phyloP scores from a whole-genome alignment of 2,329 filamentous ascomycete genomes.

The Colletotrichum abscissum region DNA sequence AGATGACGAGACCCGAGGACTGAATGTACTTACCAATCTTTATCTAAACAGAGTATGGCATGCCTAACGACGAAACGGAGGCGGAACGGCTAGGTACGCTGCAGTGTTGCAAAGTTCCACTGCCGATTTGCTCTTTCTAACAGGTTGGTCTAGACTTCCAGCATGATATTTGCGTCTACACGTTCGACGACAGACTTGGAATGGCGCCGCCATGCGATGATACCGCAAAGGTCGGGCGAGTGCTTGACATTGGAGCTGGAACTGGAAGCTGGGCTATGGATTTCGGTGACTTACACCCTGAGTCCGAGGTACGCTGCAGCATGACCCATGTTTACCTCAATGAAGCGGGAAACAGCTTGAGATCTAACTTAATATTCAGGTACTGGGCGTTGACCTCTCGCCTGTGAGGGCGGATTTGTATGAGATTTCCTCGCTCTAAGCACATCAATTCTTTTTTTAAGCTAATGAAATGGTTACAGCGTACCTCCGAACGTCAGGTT shows the following conservation, averaged over 20 bases:
- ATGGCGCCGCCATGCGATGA: conserved; percentile 20
- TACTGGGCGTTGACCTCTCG: conserved; percentile 51
- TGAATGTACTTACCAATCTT: neutral
- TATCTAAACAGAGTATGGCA: conserved; percentile 4
- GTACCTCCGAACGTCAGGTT: conserved; percentile 62
- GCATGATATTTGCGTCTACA: conserved; percentile 62
- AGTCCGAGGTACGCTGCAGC: conserved; percentile 38
- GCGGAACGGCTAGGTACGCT: conserved; percentile 16
- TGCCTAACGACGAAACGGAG: conserved; percentile 23
- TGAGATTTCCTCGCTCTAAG: conserved; percentile 32
- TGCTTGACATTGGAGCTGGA: conserved; percentile 42
- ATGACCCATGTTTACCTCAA: neutral
- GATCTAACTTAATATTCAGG: conserved; percentile 4
- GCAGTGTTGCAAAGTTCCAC: no score
- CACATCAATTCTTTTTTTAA: conserved; percentile 31
- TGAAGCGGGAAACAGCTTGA: neutral
- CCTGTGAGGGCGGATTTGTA: conserved; percentile 51
- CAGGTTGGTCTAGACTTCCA: conserved; percentile 53
- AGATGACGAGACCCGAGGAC: no score
- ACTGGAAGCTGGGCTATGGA: conserved; percentile 49
- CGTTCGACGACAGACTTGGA: conserved; percentile 45
- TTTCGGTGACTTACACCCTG: conserved; percentile 50
- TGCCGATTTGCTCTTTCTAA: neutral
- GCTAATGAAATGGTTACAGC: conserved; percentile 40
- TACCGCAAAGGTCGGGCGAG: conserved; percentile 28